Percentiles rank a stretch among this genome's conserved stretches.
Evolutionary conservation across 257 asterid species (phyloP).

Genomic region (Solanum medicagineum): DNA sequence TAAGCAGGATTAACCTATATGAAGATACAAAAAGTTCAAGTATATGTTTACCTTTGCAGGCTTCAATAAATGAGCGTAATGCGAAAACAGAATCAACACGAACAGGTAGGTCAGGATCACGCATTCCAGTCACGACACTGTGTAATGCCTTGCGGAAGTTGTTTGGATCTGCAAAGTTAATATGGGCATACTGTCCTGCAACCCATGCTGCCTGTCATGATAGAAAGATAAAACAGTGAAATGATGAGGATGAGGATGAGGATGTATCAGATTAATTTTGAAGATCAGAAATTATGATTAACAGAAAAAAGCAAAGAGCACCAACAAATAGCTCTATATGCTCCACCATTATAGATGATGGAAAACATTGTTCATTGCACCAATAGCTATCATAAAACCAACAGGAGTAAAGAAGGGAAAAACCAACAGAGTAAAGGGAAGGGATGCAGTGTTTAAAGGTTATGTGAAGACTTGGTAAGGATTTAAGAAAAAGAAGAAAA

Average conservation of each 20-base stretch:
- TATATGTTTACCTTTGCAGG: constrained; percentile 64
- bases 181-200: constrained; percentile 97
- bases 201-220: constrained; percentile 94
- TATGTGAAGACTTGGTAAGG: not conserved
- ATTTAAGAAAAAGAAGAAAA: not conserved
- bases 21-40: not conserved
- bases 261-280: not conserved
- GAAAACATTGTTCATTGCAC: not conserved
- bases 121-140: constrained; percentile 96
- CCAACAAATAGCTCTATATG: not conserved
- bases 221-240: not conserved
- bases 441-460: not conserved
- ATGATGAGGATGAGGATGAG: not conserved
- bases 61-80: constrained; percentile 87
- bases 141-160: constrained; percentile 84
- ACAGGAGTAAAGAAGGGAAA: not conserved
- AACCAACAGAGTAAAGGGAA: not conserved
- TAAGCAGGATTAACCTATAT: not conserved
- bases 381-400: not conserved
- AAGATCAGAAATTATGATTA: not conserved
- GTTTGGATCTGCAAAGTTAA: constrained; percentile 67
- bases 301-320: not conserved
- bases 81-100: constrained; percentile 99
- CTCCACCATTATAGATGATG: not conserved
- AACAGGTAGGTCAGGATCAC: constrained; percentile 94